These are phyloP conservation scores for Xenoacremonium recifei DNA, from an alignment of 2,329 filamentous ascomycete species.

Conservation along the genomic window DNA sequence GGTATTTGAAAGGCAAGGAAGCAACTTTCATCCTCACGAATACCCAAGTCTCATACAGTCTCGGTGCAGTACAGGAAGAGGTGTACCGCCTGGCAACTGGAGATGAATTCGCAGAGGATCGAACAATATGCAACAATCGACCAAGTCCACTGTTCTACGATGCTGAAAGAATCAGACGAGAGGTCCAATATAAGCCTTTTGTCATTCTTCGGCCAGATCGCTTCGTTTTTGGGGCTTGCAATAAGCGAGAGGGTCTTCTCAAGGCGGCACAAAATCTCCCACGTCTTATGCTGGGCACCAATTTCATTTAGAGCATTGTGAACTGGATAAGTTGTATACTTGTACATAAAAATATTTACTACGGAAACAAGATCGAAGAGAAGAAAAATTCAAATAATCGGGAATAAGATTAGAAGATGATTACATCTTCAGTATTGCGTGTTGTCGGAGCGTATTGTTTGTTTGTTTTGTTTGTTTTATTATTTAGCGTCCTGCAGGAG, in stretches of 20 bases:
- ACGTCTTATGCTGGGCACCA: neutral
- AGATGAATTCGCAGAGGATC: constrained; percentile 3
- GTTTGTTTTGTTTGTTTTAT: too few species aligned
- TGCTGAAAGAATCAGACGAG: constrained; percentile 3
- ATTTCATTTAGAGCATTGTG: neutral
- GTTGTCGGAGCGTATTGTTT: too few species aligned
- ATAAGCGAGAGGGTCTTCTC: neutral
- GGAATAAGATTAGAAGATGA: too few species aligned
- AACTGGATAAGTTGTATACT: neutral
- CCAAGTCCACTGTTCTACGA: constrained; percentile 4
- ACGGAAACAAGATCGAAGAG: too few species aligned
- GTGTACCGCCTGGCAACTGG: constrained; percentile 4
- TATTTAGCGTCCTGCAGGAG: too few species aligned
- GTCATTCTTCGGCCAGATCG: constrained; percentile 11
- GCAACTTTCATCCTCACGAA: constrained; percentile 1
- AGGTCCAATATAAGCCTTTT: constrained; percentile 3
- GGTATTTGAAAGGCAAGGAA: constrained; percentile 1
- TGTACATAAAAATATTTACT: neutral
- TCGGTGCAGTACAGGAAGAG: neutral
- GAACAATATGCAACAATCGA: constrained; percentile 3
- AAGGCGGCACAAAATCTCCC: neutral
- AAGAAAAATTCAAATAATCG: too few species aligned
- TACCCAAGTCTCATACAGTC: neutral
- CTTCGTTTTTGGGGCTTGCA: constrained; percentile 11
- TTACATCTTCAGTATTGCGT: too few species aligned